A percentile compares a stretch with the other conserved stretches of the same genome.
Conservation (phyloP, 768 basidiomycete genomes). For the Scleroderma citrinum region DNA sequence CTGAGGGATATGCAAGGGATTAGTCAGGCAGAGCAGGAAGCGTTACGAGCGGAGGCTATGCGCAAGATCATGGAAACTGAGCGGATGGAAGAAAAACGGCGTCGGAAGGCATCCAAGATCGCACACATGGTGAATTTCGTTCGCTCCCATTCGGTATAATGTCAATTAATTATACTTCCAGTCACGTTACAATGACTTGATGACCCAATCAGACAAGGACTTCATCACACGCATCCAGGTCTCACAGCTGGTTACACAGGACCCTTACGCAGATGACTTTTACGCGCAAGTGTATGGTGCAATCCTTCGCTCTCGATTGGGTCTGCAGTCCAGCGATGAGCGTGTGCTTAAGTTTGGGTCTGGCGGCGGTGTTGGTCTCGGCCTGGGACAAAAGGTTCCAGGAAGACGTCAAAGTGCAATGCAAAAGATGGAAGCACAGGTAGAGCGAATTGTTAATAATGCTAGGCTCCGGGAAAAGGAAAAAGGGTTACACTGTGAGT, state of each 20-base stretch:
- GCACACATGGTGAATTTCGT: constrained; percentile 66
- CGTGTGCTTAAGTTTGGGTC: constrained; percentile 82
- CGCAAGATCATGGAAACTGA: constrained; percentile 90
- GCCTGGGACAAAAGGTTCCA: constrained; percentile 57
- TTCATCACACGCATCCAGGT: constrained; percentile 99
- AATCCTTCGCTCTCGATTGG: constrained; percentile 72
- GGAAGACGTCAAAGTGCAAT: constrained; percentile 77
- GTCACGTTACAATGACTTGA: constrained; percentile 91
- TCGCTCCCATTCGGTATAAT: not conserved
- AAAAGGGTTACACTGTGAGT: constrained; percentile 58
- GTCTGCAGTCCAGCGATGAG: constrained; percentile 57
- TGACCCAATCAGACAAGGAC: constrained; percentile 98
- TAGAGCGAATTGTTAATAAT: constrained; percentile 92
- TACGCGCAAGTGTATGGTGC: constrained; percentile 96
- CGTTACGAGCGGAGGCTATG: constrained; percentile 71
- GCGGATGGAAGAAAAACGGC: constrained; percentile 77
- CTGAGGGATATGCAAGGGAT: constrained; percentile 58
- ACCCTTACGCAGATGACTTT: constrained; percentile 97
- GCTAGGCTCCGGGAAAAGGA: constrained; percentile 83
- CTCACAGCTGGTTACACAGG: constrained; percentile 93
- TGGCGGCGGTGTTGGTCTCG: constrained; percentile 80
- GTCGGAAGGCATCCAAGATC: constrained; percentile 79
- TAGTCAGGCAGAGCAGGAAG: constrained; percentile 59
- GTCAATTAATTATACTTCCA: constrained; percentile 25
- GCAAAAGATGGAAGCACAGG: constrained; percentile 92